Conservation (phyloP, 169 alveolate species). For the Babesia caballi region DNA sequence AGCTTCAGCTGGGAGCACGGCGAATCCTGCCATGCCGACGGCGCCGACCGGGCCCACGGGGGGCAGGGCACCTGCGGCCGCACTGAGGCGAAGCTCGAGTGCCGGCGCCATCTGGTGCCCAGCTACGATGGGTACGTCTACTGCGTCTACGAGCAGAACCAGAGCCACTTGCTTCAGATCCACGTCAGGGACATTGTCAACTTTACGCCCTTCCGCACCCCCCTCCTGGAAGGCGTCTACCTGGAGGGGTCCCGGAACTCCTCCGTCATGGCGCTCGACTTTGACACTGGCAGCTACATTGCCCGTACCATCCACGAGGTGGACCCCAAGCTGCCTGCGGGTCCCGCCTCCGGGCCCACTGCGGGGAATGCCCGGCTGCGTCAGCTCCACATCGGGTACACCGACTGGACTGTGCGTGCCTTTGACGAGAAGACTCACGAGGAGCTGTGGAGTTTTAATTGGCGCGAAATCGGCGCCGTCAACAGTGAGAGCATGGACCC, state of each 20-base stretch:
- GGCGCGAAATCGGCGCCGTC: conserved; percentile 65
- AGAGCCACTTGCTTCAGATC: conserved; percentile 65
- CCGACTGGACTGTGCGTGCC: conserved; percentile 65
- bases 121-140: conserved; percentile 71
- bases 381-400: conserved; percentile 57
- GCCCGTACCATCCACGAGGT: neutral
- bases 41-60: too few species aligned
- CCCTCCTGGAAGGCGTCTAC: conserved; percentile 71
- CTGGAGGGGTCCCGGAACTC: conserved; percentile 74
- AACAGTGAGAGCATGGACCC: conserved; percentile 20
- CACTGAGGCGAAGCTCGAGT: neutral
- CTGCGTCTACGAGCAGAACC: conserved; percentile 68
- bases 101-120: conserved; percentile 47
- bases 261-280: conserved; percentile 60
- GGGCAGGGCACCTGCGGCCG: neutral
- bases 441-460: conserved; percentile 59
- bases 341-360: neutral
- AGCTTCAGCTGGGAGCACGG: neutral
- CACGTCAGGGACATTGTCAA: conserved; percentile 76
- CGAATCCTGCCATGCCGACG: neutral
- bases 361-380: neutral
- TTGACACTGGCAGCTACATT: conserved; percentile 49
- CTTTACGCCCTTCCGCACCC: conserved; percentile 75
- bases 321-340: neutral
- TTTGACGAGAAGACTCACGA: conserved; percentile 44